Base-by-base conservation (phyloP, 2,329 filamentous ascomycete species). In the Epichloe sylvatica region DNA sequence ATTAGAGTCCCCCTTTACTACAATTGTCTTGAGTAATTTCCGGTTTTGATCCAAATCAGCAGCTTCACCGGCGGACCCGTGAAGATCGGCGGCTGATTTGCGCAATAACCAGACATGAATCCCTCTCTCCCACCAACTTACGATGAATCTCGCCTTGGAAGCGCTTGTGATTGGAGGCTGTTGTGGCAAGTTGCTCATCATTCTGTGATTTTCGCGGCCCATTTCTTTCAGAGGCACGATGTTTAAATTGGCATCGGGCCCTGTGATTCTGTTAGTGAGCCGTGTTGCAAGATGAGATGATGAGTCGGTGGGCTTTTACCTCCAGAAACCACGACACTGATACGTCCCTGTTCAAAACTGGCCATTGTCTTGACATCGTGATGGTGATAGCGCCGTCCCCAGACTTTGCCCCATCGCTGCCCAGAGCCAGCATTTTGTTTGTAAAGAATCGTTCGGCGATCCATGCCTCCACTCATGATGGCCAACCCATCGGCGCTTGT, bases 351-450 rank as follows among this genome's bases (percentile, higher is more conserved):
- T 65, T 98, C 92, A 55, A 91, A 97, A 0, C 86, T 82, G 35
- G 89, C 86, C 80, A 97, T 86, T 1, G 88, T 80, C 70, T 97
- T 97, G 59, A 97, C 89, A 69, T 98, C 92, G 65, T 97, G 90
- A 43, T 84, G 80, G 62, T 98, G 92, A 62, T 91, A 90, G 61
- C 88, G 77, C 56, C 86, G 78, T 62, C 94, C 88, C 66, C 81
- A 85, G n/a, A 87, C 75, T 65, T 92, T 91, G 51, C 78, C 78
- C 92, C 92, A 98, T 61, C 83, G 78, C 48, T 75, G 72, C 51
- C 75, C 75, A 21, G 78, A 72, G 43, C 76, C 75, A 51, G 72
- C 68, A 45, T 75, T 74, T 56, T 82, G 80, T 64, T 82, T 85
- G 69, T 94, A 95, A 43, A 91, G 72, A 5, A 89, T 84, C 2